Evolutionary conservation across 352 stramenopile species (phyloP).

Genomic region (Globisporangium solare): DNA sequence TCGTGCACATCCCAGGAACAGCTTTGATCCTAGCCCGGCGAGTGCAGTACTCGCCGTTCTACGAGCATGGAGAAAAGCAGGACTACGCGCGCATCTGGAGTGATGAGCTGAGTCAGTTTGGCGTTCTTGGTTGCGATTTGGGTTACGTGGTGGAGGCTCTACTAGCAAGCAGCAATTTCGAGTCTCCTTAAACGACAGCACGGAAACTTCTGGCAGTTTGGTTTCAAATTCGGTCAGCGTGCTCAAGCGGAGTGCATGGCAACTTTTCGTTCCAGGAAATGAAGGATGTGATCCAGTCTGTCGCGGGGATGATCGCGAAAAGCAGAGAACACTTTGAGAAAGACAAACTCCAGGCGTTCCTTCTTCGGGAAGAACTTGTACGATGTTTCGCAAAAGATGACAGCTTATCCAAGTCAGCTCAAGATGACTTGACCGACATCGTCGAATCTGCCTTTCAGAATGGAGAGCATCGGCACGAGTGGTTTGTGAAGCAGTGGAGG

Average conservation of each 20-base stretch:
- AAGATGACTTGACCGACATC: background rate
- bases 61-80: background rate
- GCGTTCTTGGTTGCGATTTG: slow-evolving; percentile 21
- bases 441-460: slow-evolving; percentile 13
- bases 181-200: slow-evolving; percentile 5
- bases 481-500: slow-evolving; percentile 22
- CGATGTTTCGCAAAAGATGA: background rate
- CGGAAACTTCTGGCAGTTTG: slow-evolving; percentile 22
- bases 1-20: slow-evolving; percentile 32
- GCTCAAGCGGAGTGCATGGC: background rate
- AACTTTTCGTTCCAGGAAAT: slow-evolving; percentile 6
- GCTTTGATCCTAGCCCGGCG: slow-evolving; percentile 24
- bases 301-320: slow-evolving; percentile 1
- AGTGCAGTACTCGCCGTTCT: too few relatives aligned
- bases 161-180: slow-evolving; percentile 25
- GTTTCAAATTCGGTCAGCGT: slow-evolving; percentile 14
- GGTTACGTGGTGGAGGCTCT: slow-evolving; percentile 30
- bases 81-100: slow-evolving; percentile 9
- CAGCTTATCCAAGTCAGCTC: background rate
- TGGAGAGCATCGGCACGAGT: slow-evolving; percentile 9
- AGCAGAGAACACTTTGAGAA: slow-evolving; percentile 16
- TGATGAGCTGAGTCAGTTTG: slow-evolving; percentile 26
- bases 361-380: slow-evolving; percentile 13
- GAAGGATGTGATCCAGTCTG: slow-evolving; percentile 9
- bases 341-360: slow-evolving; percentile 6